Evolutionary conservation across 306 rosid species (phyloP).

Genomic region (Amphicarpaea edgeworthii): DNA sequence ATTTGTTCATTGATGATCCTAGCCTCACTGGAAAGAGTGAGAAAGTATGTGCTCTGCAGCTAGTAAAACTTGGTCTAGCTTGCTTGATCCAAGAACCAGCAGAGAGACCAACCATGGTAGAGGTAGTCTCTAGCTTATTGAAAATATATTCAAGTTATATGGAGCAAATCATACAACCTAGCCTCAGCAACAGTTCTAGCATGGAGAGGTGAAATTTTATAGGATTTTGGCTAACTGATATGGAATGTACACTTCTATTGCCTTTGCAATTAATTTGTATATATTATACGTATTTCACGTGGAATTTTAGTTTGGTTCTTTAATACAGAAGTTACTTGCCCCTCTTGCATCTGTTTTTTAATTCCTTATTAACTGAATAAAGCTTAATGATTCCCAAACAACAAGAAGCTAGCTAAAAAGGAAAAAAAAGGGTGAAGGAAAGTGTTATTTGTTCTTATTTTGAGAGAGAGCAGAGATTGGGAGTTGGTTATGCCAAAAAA

Average conservation of each 20-base stretch:
- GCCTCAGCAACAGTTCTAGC: background rate
- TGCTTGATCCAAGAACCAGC: constrained; percentile 58
- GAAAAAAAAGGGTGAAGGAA: background rate
- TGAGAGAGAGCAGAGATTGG: background rate
- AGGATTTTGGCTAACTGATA: background rate
- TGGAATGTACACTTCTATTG: background rate
- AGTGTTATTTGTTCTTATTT: background rate
- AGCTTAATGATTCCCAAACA: background rate
- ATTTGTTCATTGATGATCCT: constrained; percentile 61
- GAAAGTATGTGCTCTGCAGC: constrained; percentile 46
- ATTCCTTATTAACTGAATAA: constrained; percentile 10
- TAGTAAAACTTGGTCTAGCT: constrained; percentile 57
- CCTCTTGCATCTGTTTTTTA: background rate
- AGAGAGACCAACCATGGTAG: constrained; percentile 52
- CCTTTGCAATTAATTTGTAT: background rate
- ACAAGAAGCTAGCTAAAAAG: background rate
- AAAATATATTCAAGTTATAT: constrained; percentile 41
- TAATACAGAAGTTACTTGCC: constrained; percentile 3
- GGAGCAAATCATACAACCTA: constrained; percentile 17
- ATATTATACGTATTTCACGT: background rate
- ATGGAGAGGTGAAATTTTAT: constrained; percentile 43
- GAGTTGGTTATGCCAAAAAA: background rate
- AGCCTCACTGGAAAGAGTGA: constrained; percentile 43
- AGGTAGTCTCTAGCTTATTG: constrained; percentile 51
- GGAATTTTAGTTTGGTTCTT: background rate